Conservation (phyloP, 257 asterid genomes). For the Solanum medicagineum region DNA sequence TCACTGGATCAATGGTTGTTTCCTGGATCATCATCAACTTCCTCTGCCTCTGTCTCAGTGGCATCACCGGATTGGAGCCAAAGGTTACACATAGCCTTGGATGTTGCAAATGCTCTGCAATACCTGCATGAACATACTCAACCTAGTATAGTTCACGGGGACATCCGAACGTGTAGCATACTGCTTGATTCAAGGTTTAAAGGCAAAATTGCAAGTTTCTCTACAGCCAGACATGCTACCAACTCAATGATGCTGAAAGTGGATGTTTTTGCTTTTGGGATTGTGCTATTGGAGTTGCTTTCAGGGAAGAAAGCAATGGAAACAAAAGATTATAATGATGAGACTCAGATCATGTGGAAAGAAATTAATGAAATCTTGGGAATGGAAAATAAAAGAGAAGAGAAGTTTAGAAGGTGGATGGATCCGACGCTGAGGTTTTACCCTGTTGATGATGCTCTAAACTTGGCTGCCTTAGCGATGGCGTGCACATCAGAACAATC, state of each 20-base stretch:
- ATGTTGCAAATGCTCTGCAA: slow-evolving; percentile 71
- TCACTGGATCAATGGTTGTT: slow-evolving; percentile 56
- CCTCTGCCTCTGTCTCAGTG: slow-evolving; percentile 10
- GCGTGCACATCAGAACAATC: slow-evolving; percentile 58
- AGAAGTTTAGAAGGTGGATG: slow-evolving; percentile 56
- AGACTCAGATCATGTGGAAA: slow-evolving; percentile 40
- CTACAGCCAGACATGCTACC: slow-evolving; percentile 39
- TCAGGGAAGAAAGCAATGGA: slow-evolving; percentile 54
- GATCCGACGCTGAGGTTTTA: slow-evolving; percentile 36
- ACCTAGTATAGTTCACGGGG: slow-evolving; percentile 61
- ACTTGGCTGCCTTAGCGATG: slow-evolving; percentile 48
- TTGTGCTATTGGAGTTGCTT: slow-evolving; percentile 55
- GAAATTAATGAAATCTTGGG: slow-evolving; percentile 47
- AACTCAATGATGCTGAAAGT: slow-evolving; percentile 32
- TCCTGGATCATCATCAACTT: not conserved
- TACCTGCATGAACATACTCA: slow-evolving; percentile 73
- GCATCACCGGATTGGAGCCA: slow-evolving; percentile 41
- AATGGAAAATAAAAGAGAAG: slow-evolving; percentile 33
- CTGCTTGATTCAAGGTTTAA: slow-evolving; percentile 57
- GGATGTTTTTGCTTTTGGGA: slow-evolving; percentile 66
- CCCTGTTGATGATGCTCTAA: slow-evolving; percentile 51
- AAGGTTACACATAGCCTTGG: slow-evolving; percentile 50
- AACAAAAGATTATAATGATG: slow-evolving; percentile 28
- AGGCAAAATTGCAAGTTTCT: slow-evolving; percentile 58
- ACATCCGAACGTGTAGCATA: slow-evolving; percentile 44